Evolutionary conservation across 1,284 basidiomycete genomes (phyloP), one percentile per base, ranked within the genome.

Genomic region (Leccinum griseonigrum): DNA sequence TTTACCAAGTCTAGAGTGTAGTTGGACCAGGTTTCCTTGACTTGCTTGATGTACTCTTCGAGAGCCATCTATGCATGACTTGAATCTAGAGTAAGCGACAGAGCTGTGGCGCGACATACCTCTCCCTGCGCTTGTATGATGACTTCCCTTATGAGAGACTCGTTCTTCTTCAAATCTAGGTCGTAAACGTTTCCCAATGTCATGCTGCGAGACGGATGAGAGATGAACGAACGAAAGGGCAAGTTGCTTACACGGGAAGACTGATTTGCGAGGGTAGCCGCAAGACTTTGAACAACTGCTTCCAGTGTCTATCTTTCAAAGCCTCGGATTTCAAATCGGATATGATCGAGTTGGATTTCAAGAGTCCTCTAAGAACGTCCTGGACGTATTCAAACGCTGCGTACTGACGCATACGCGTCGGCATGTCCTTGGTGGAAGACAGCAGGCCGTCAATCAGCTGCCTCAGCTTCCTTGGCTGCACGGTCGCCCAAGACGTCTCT

Each of bases 311-410:
- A 71, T 99, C 97, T 74, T 98, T 94, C 70, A 99, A 79, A 1
- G 97, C 97, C 71, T 99, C 97, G 9, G 95, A 97, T 77, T 97
- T 98, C 69, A 99, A 83, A 76, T 99, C 97, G 22, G 88, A 87
- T 34, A 99, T 84, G 66, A 98, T 81, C 1, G 88, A 76, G 74
- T 98, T 98, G 57, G 92, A 90, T 79, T 98, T 98, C 68, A 98
- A 83, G 38, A 97, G 81, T 6, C 87, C 86, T 55, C 91, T 85
- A 61, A 99, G 82, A 18, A 90, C 84, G 56, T 99, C 97, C 72
- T 98, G 97, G 3, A 99, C 95, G 73, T 94, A 97, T 80, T 99
- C 97, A 72, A 98, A 99, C 0, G 97, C 97, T 9, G 95, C 94
- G 74, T 99, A 99, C 75, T 99, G 97, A 63, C 97, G 87, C 97